Evolutionary conservation across 495 filamentous ascomycete species (phyloP), one percentile per base, ranked within the genome.

Genomic region (Evansstolkia leycettana): DNA sequence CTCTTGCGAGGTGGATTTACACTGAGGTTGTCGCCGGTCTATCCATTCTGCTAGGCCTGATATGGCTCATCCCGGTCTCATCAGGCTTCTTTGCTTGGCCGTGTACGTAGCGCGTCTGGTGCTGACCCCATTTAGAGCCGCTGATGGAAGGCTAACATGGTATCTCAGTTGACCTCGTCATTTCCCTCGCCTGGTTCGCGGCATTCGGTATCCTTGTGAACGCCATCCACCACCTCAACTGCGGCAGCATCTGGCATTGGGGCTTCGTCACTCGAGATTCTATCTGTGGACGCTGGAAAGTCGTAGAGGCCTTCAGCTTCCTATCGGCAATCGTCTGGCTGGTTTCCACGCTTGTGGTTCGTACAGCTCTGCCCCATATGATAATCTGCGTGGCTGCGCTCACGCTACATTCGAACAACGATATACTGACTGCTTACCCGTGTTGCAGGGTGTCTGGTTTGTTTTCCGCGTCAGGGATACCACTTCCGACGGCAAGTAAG

Each of bases 251-350:
- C 43, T 74, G 57, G 53, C 39, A 47, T 38, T 74, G 72, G 72
- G 40, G 48, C 31, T 41, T 40, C 10, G 62, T 73, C 31, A 43
- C 48, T 7, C 41, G 57, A 12, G 38, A 55, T 33, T 36, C 46
- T 3, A 50, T 55, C 7, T 84, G 78, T 47, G 52, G 64, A 24
- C 62, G 72, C 36, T 80, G 72, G 75, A 82, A 78, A 55, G 72
- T 78, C 10, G 65, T 68, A 24, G 65, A 79, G 42, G 79, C 77
- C 1, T 82, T 83, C 54, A 58, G 62, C 40, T 83, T 82, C 52
- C 43, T 83, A 35, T 73, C 72, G n/a, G 77, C 75, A 23, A 66
- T 75, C 40, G 59, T 72, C 48, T 83, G 77, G 77, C 69, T 82
- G 18, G 70, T 63, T 9, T 77, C 71, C 32, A 67, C 62, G 14